These are phyloP conservation scores for Boletus rufocinnamomeus DNA, from an alignment of 768 basidiomycete genomes.

Conservation along the genomic window DNA sequence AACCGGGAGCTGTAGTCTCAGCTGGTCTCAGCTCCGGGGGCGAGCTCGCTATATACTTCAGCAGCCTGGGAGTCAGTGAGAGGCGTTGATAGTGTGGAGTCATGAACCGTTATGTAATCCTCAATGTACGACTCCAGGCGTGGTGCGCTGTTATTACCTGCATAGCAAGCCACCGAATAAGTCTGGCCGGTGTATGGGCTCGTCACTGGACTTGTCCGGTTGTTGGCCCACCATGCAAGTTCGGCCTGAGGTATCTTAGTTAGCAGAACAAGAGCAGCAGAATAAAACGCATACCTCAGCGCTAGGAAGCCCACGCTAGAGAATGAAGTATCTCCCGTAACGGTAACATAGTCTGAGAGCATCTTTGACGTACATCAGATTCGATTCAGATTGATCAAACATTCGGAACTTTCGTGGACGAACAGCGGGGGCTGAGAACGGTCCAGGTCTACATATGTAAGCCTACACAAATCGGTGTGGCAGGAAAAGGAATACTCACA, in stretches of 20 bases:
- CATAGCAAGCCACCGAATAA: constrained; percentile 72
- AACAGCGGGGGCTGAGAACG: constrained; percentile 94
- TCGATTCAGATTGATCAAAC: background rate
- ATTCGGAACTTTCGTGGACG: constrained; percentile 54
- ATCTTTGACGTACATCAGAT: constrained; percentile 51
- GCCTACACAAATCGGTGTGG: background rate
- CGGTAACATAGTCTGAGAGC: constrained; percentile 80
- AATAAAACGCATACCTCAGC: constrained; percentile 58
- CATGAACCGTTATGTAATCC: constrained; percentile 80
- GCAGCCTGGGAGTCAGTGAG: constrained; percentile 61
- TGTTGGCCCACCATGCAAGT: constrained; percentile 77
- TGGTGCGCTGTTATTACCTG: constrained; percentile 82
- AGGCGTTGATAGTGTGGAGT: constrained; percentile 52
- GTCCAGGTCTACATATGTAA: constrained; percentile 60
- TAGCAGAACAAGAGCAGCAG: background rate
- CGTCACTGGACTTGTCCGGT: constrained; percentile 66
- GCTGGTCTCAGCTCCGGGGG: constrained; percentile 84
- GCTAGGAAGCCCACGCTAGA: constrained; percentile 78
- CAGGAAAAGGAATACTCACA: constrained; percentile 44
- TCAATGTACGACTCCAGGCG: constrained; percentile 81
- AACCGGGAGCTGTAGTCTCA: constrained; percentile 48
- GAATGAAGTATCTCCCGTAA: constrained; percentile 72
- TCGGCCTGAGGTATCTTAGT: constrained; percentile 53
- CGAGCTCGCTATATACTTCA: constrained; percentile 80
- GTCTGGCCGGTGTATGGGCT: constrained; percentile 72